Evolutionary conservation across 805 yeast species (phyloP).

Genomic region (Geotrichum ghanense): DNA sequence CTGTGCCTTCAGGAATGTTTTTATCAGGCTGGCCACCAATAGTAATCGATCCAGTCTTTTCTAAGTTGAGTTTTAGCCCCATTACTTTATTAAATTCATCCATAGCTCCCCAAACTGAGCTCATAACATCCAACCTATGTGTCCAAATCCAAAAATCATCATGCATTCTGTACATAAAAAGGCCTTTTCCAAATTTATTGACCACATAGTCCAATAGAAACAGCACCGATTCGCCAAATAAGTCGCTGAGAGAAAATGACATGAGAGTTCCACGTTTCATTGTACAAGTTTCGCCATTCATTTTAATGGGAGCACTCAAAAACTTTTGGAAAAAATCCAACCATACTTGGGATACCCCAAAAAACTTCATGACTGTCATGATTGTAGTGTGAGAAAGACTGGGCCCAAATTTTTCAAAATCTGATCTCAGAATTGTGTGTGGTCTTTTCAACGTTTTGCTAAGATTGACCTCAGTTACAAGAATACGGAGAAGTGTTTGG

Average conservation of each 20-base stretch:
- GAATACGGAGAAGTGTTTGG: background rate
- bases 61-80: background rate
- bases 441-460: background rate
- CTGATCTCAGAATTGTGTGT: background rate
- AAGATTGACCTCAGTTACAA: background rate
- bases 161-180: background rate
- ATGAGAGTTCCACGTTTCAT: background rate
- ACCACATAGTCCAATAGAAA: background rate
- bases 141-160: slow-evolving; percentile 2
- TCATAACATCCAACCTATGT: background rate
- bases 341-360: background rate
- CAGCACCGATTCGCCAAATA: background rate
- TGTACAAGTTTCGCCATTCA: background rate
- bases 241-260: background rate
- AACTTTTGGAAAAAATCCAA: background rate
- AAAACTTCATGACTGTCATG: background rate
- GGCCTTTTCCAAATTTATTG: background rate
- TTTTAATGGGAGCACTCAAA: background rate
- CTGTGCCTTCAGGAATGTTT: background rate
- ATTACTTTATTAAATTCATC: background rate
- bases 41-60: background rate
- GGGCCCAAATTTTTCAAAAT: background rate
- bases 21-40: background rate
- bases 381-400: background rate
- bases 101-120: background rate